phyloP scores from a whole-genome alignment of 768 basidiomycete genomes.

The Leucocoprinus sp. region DNA sequence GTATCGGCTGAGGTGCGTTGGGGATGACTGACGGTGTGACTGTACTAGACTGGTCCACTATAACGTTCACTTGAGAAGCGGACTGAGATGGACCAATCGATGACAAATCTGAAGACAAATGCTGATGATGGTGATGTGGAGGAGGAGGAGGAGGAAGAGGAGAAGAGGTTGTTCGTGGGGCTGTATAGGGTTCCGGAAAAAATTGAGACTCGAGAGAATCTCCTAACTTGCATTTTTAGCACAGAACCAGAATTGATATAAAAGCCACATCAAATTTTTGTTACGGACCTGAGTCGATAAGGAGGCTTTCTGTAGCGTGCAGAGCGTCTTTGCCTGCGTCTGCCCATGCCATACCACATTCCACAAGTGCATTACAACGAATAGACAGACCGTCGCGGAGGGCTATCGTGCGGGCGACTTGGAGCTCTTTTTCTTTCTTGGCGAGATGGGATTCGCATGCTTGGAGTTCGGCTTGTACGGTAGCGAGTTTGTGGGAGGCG shows the following conservation, averaged over 20 bases:
- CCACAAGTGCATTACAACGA: conserved; percentile 56
- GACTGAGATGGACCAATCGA: conserved; percentile 11
- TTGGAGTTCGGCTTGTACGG: conserved; percentile 71
- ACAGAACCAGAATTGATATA: background rate
- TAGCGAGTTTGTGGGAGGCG: conserved; percentile 43
- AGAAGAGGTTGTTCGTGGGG: conserved; percentile 1
- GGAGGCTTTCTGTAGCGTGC: conserved; percentile 26
- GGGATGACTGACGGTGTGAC: conserved; percentile 1
- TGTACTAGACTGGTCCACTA: background rate
- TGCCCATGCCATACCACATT: conserved; percentile 62
- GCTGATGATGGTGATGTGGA: background rate
- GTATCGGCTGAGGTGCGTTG: conserved; percentile 9
- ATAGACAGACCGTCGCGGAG: conserved; percentile 54
- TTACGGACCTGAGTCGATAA: conserved; percentile 17
- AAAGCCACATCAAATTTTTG: background rate
- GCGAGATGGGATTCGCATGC: conserved; percentile 76
- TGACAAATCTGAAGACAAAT: conserved; percentile 1
- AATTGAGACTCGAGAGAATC: background rate
- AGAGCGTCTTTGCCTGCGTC: conserved; percentile 61
- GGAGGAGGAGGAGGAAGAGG: conserved; percentile 1
- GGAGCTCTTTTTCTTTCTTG: conserved; percentile 58
- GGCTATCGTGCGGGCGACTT: conserved; percentile 39
- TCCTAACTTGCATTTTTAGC: conserved; percentile 10
- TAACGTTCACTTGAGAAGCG: conserved; percentile 10
- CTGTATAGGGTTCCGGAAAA: background rate